Conservation (phyloP, 768 basidiomycete genomes). For the Chiua virens region DNA sequence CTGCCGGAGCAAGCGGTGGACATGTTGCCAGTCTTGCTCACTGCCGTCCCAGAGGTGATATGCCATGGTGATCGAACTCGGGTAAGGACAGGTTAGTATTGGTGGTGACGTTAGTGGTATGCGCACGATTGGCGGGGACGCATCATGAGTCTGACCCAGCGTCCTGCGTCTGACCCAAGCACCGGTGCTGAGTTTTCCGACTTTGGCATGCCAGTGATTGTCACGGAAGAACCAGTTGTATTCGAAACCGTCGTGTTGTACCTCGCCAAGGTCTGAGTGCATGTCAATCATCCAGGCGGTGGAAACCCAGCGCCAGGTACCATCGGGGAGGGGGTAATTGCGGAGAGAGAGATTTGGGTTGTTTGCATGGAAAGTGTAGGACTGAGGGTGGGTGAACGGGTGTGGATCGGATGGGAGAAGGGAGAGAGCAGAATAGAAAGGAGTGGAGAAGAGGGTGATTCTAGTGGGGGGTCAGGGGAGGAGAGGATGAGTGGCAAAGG, state of each 20-base stretch:
- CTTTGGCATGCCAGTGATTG: constrained; percentile 62
- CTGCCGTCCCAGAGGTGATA: constrained; percentile 58
- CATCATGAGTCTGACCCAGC: constrained; percentile 88
- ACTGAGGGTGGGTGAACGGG: constrained; percentile 64
- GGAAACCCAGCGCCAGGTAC: constrained; percentile 80
- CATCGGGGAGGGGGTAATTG: constrained; percentile 75
- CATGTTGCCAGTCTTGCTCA: constrained; percentile 61
- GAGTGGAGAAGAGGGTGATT: constrained; percentile 67
- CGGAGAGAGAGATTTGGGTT: constrained; percentile 58
- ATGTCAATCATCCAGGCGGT: constrained; percentile 87
- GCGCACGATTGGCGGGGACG: constrained; percentile 46
- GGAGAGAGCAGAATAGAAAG: constrained; percentile 68
- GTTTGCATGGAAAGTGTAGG: constrained; percentile 37
- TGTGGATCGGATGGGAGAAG: constrained; percentile 73
- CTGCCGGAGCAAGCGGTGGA: constrained; percentile 49
- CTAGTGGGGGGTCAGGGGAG: constrained; percentile 31
- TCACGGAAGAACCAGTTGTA: constrained; percentile 79
- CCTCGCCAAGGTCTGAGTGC: constrained; percentile 71
- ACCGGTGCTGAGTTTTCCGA: constrained; percentile 59
- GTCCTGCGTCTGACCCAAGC: constrained; percentile 75
- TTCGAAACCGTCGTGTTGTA: constrained; percentile 83
- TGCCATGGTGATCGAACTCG: constrained; percentile 20
- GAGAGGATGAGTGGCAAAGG: neutral
- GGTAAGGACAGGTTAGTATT: constrained; percentile 16
- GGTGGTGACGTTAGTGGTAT: neutral